Evolutionary conservation across 495 filamentous ascomycete genomes (phyloP).

Genomic region (Tuber microsphaerosporum): DNA sequence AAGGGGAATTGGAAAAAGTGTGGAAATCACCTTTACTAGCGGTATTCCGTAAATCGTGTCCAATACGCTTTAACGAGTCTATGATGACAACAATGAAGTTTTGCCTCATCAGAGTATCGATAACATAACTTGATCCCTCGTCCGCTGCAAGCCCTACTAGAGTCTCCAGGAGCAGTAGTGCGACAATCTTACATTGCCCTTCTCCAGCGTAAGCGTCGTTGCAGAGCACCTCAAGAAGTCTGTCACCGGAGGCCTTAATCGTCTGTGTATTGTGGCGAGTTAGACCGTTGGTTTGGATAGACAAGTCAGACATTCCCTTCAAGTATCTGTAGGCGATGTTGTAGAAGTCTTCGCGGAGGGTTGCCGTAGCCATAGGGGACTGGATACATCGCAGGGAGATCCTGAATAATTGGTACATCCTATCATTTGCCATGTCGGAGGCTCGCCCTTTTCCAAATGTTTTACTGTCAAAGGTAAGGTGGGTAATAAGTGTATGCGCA

Average conservation of each 20-base stretch:
- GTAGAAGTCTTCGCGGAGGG: constrained; percentile 75
- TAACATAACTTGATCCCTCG: constrained; percentile 59
- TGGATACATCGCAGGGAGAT: constrained; percentile 67
- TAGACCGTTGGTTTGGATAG: constrained; percentile 43
- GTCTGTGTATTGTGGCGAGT: constrained; percentile 61
- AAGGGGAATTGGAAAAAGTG: constrained; percentile 2
- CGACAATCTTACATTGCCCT: constrained; percentile 69
- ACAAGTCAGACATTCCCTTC: constrained; percentile 57
- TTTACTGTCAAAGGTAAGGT: constrained; percentile 55
- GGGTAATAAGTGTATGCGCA: constrained; percentile 66
- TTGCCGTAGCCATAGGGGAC: constrained; percentile 59
- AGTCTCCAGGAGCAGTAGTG: constrained; percentile 66
- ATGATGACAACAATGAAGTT: constrained; percentile 87
- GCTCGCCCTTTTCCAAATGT: constrained; percentile 47
- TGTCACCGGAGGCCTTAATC: constrained; percentile 67
- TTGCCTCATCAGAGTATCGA: constrained; percentile 70
- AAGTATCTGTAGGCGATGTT: constrained; percentile 81
- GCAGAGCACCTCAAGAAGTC: constrained; percentile 75
- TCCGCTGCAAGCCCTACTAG: constrained; percentile 60
- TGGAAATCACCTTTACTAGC: constrained; percentile 48
- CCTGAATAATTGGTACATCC: constrained; percentile 85
- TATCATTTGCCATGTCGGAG: constrained; percentile 74
- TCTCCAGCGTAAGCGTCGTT: constrained; percentile 88
- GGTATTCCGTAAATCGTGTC: constrained; percentile 54
- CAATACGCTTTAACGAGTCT: constrained; percentile 67